Evolutionary conservation across 73 alveolate species (phyloP), one percentile per base, ranked within the genome.

Genomic region (Tetrahymena elliotti): DNA sequence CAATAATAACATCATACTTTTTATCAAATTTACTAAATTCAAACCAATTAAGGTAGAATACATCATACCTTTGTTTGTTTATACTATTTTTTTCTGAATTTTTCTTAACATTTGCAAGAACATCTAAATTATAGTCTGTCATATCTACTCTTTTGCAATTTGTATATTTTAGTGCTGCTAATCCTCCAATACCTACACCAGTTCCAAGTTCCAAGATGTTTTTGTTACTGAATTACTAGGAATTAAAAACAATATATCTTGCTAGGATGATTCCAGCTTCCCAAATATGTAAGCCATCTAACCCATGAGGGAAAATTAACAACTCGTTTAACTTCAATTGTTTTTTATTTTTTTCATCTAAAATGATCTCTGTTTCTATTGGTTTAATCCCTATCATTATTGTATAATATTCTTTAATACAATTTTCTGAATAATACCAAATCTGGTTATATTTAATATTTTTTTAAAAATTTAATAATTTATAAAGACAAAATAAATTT

Each of bases 281-380:
- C 99, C 99, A 97, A 84, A 97, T 92, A 82, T 97, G 96, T 22
- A 94, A 68, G 31, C 99, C 99, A 94, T 97, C 99, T 33, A 96
- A 95, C 0, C 99, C 99, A n/a, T 97, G 96, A 94, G 93, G 93
- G 92, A 97, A 97, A 33, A 97, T 38, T 13, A 97, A 97, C 93
- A 96, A 96, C 83, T 97, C 99, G 53, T 95, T 96, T 82, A 97
- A 83, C 41, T 96, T 93, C 3, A 97, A 92, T 16, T 95, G 38
- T 16, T 95, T 93, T 15, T 35, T 83, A n/a, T 68, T 68, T 68
- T 9, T 10, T 68, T 68, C 34, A 24, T 68, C 88, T 24, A 68
- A 68, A 7, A 68, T 68, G 33, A 68, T 68, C n/a, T 68, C 88
- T 18, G 88, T 68, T 68, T 68, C 88, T 16, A 68, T 31, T 27